Evolutionary conservation across 106 monocot genomes (phyloP).

Genomic region (Vanilla planifolia): DNA sequence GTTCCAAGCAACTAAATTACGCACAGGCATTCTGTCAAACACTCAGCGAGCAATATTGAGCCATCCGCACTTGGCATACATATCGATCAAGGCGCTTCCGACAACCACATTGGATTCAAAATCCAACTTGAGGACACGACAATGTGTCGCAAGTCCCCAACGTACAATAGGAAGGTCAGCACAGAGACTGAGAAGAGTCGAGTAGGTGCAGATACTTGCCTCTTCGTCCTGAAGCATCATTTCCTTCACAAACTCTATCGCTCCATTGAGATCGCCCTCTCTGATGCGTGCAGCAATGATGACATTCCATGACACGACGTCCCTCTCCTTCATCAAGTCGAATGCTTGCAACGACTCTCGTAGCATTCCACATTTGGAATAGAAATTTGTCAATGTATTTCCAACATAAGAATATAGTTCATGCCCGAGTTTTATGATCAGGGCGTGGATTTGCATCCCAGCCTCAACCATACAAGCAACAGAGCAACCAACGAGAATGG

Average conservation of each 20-base stretch:
- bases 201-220: conserved; percentile 17
- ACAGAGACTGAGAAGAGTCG: conserved; percentile 20
- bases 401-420: conserved; percentile 10
- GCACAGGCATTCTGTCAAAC: conserved; percentile 12
- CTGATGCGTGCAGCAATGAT: conserved; percentile 9
- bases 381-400: conserved; percentile 22
- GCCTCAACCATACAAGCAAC: background rate
- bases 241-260: background rate
- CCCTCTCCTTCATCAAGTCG: conserved; percentile 17
- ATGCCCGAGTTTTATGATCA: conserved; percentile 17
- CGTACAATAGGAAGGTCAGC: conserved; percentile 12
- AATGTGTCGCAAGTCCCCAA: conserved; percentile 11
- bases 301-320: conserved; percentile 26
- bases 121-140: conserved; percentile 3
- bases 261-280: conserved; percentile 3
- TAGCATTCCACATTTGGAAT: conserved; percentile 25
- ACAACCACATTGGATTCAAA: conserved; percentile 10
- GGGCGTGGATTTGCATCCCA: conserved; percentile 20
- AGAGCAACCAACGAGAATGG: conserved; percentile 15
- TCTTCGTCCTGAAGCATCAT: conserved; percentile 16
- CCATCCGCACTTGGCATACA: conserved; percentile 33
- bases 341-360: conserved; percentile 14
- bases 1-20: conserved; percentile 29
- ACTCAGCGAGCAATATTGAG: conserved; percentile 8
- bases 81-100: conserved; percentile 22